A percentile compares a stretch with the other conserved stretches of the same genome.
phyloP scores from a whole-genome alignment of 208 protist species.

The Leishmania martiniquensis region DNA sequence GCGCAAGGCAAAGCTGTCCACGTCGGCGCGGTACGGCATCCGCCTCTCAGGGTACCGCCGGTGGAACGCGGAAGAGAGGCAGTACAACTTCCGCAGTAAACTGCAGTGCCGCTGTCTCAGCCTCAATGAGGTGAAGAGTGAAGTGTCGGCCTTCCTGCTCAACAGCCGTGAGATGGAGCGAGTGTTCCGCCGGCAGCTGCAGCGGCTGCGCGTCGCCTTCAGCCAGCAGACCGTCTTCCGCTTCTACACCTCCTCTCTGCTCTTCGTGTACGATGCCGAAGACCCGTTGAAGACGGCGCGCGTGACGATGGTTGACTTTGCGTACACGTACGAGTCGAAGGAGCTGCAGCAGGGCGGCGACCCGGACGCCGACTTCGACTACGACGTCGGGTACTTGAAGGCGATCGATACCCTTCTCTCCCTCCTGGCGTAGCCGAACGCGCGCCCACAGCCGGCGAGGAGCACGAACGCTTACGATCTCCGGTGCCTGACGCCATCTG shows the following conservation, averaged over 20 bases:
- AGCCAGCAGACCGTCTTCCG: conserved; percentile 63
- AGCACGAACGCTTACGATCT: background rate
- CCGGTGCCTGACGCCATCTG: background rate
- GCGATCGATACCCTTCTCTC: conserved; percentile 74
- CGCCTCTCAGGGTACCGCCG: conserved; percentile 77
- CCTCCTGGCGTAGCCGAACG: conserved; percentile 36
- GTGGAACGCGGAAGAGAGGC: conserved; percentile 53
- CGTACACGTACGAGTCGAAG: conserved; percentile 81
- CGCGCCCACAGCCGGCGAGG: background rate
- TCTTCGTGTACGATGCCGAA: conserved; percentile 88
- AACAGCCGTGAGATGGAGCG: conserved; percentile 28
- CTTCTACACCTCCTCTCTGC: conserved; percentile 88
- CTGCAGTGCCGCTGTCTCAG: conserved; percentile 54
- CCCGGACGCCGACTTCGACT: conserved; percentile 52
- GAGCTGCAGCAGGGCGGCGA: conserved; percentile 70
- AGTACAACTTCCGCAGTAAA: conserved; percentile 64
- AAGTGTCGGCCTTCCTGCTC: conserved; percentile 50
- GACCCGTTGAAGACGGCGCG: conserved; percentile 63
- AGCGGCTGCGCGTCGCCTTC: conserved; percentile 60
- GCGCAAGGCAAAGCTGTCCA: conserved; percentile 61
- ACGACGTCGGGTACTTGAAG: conserved; percentile 82
- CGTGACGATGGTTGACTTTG: conserved; percentile 90
- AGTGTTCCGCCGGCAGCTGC: conserved; percentile 50
- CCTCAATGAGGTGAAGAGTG: conserved; percentile 53
- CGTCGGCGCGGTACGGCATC: conserved; percentile 72